A percentile compares a stretch with the other conserved stretches of the same genome.
Conservation (phyloP, 2,329 filamentous ascomycete species). For the Laburnicola sp. region DNA sequence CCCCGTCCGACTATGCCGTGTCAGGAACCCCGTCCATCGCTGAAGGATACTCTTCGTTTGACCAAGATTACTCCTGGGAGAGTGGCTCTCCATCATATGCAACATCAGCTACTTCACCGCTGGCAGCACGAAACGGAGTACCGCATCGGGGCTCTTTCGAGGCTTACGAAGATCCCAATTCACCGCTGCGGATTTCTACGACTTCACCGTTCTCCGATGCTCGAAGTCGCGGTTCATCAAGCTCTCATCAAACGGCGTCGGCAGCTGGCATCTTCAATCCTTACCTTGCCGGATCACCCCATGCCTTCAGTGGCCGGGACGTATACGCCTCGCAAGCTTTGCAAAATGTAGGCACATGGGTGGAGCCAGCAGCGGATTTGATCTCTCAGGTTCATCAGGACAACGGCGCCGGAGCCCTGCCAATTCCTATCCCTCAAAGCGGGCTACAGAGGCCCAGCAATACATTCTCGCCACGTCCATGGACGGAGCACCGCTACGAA, state of each 20-base stretch:
- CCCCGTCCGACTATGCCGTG: slow-evolving; percentile 31
- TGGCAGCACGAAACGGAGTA: slow-evolving; percentile 21
- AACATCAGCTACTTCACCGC: slow-evolving; percentile 33
- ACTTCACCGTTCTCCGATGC: slow-evolving; percentile 32
- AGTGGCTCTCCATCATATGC: slow-evolving; percentile 31
- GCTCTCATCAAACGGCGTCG: slow-evolving; percentile 28
- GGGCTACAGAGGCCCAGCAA: slow-evolving; percentile 22
- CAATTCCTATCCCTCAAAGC: slow-evolving; percentile 37
- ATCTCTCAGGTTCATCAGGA: slow-evolving; percentile 33
- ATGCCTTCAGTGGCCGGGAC: slow-evolving; percentile 36
- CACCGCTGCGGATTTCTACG: slow-evolving; percentile 18
- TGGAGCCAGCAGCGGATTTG: slow-evolving; percentile 35
- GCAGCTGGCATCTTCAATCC: slow-evolving; percentile 33
- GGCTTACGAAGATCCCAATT: slow-evolving; percentile 24
- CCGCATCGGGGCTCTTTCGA: slow-evolving; percentile 29
- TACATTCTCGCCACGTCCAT: slow-evolving; percentile 17
- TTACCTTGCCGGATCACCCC: slow-evolving; percentile 29
- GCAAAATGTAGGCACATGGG: slow-evolving; percentile 34
- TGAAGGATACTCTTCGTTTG: slow-evolving; percentile 30
- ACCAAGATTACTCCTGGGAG: slow-evolving; percentile 25
- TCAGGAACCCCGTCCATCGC: slow-evolving; percentile 36
- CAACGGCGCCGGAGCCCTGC: slow-evolving; percentile 15
- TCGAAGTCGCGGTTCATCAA: slow-evolving; percentile 20
- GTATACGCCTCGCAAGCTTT: slow-evolving; percentile 36
- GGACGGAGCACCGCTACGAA: slow-evolving; percentile 17